Conservation (phyloP, 257 asterid species). For the Craterostigma plantagineum region DNA sequence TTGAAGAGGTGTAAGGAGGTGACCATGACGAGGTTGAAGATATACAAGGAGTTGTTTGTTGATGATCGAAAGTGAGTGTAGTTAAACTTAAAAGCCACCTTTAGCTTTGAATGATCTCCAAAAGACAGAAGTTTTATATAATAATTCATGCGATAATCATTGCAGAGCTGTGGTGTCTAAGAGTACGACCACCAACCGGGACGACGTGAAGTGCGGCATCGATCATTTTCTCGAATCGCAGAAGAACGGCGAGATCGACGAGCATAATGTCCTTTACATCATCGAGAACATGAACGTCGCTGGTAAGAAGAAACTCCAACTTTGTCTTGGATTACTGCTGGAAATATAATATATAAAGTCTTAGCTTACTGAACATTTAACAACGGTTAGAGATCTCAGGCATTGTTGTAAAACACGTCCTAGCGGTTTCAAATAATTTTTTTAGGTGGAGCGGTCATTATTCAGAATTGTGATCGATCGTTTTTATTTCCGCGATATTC, state of each 20-base stretch:
- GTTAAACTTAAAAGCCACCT: background rate
- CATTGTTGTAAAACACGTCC: no score
- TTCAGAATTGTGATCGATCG: no score
- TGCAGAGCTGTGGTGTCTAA: conserved; percentile 33
- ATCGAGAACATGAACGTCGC: conserved; percentile 88
- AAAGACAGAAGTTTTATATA: background rate
- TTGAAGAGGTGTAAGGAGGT: conserved; percentile 65
- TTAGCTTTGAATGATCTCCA: background rate
- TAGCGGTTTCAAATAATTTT: no score
- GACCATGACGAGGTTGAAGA: conserved; percentile 48
- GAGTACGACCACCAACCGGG: conserved; percentile 21
- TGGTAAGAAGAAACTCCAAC: conserved; percentile 33
- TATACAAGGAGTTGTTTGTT: conserved; percentile 71
- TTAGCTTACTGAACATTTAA: background rate
- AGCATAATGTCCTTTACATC: conserved; percentile 76
- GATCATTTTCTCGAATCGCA: conserved; percentile 78
- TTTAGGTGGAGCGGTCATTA: no score
- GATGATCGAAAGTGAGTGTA: conserved; percentile 75
- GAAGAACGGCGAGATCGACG: conserved; percentile 77
- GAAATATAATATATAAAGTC: background rate
- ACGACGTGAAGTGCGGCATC: conserved; percentile 49
- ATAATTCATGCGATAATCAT: conserved; percentile 4
- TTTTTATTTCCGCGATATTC: background rate
- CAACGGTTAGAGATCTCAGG: no score
- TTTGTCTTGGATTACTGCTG: background rate